phyloP scores from a whole-genome alignment of 2,329 filamentous ascomycete genomes.

The Aspergillus aculeatus region DNA sequence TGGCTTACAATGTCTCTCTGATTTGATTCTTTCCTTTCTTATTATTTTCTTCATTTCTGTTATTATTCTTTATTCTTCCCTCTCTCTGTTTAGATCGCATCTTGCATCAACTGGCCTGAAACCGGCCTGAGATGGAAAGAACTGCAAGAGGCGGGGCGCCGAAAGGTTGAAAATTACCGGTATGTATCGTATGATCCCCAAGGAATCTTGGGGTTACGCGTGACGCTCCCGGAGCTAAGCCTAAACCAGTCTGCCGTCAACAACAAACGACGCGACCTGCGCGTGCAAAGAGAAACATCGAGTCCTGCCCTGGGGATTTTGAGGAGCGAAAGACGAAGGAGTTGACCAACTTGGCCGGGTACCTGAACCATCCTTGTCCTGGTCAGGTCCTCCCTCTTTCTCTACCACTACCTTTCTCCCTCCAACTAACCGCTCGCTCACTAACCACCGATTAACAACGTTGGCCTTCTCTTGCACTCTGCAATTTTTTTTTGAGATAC shows the following conservation, averaged over 20 bases:
- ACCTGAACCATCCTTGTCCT: constrained; percentile 2
- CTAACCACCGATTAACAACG: not conserved
- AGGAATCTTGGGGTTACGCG: constrained; percentile 23
- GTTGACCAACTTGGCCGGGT: constrained; percentile 9
- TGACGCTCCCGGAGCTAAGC: constrained; percentile 29
- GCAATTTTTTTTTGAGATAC: constrained; percentile 4
- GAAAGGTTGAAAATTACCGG: not conserved
- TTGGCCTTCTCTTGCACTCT: not conserved
- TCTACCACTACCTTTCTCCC: not conserved
- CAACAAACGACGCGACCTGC: constrained; percentile 35
- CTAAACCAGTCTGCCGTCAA: constrained; percentile 22
- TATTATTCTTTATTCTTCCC: too few relatives aligned
- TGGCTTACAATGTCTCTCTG: too few relatives aligned
- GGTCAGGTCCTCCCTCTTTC: not conserved
- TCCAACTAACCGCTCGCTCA: not conserved
- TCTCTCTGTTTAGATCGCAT: too few relatives aligned
- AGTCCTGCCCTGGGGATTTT: constrained; percentile 19
- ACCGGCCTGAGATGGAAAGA: not conserved
- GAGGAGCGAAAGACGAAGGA: constrained; percentile 6
- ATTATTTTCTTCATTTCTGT: too few relatives aligned
- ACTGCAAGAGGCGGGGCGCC: not conserved
- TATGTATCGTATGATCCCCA: constrained; percentile 17
- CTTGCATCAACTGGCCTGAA: too few relatives aligned
- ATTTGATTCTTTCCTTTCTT: not conserved
- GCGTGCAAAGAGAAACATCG: constrained; percentile 22